Base-by-base conservation (phyloP, 106 monocot species). In the Dendrobium huoshanense region DNA sequence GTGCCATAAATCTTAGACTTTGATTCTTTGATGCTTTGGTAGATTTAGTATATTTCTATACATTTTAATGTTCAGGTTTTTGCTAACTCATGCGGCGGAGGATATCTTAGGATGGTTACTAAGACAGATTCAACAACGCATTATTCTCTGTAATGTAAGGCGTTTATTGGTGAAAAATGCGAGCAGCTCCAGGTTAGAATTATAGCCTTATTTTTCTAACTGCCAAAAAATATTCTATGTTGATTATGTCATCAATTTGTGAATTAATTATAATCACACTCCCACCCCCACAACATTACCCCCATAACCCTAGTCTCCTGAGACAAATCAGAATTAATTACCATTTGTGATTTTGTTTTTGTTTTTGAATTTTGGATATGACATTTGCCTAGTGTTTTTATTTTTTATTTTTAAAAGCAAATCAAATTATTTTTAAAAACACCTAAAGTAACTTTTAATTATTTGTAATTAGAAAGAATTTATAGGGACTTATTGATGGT, bases 101-200 rank as follows among this genome's bases (percentile, higher is more conserved):
- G n/a, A 74, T 74, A 74, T 5, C 74, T 74, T 74, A 20, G 41
- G 42, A 37, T 74, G 74, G 74, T 22, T 74, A 42, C 4, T 74
- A 43, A 74, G 74, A n/a, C 41, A 74, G n/a, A n/a, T 74, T 43
- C 74, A 74, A 31, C 74, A 74, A 19, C 74, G 29, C 74, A 74
- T 74, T 42, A 44, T 43, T 18, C 74, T 74, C 42, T 43, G 74
- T 44, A 74, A 24, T 42, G 20, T 74, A 18, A 41, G 74, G 74
- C 74, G 22, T 74, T 29, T 74, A 74, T 42, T 74, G n/a, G 74
- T 43, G 15, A 74, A 74, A 74, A 15, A 74, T 74, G 74, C 44
- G 20, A 74, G 43, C 42, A 43, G 44, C 5, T 44, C 43, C 43
- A 74, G 74, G 74, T 74, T 13, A 44, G 74, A 74, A 74, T 20